Base-by-base conservation (phyloP, 2,329 filamentous ascomycete species). In the Diaporthe destruens region DNA sequence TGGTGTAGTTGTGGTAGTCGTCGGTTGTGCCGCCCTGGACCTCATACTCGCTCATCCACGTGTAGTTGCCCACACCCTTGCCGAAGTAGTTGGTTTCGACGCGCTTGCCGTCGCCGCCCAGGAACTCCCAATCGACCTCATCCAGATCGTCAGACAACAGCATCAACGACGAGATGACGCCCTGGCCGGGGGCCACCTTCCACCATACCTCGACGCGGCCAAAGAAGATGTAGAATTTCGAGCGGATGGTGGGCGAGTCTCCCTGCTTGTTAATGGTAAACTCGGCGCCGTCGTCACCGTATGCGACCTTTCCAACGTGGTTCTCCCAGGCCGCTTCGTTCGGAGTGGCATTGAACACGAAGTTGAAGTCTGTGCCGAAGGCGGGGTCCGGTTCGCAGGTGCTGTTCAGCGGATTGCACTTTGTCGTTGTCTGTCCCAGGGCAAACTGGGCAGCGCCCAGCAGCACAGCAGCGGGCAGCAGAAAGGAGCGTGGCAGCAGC, bases 41-140 rank as follows among this genome's bases (percentile, higher is more conserved):
- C 12, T 83, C 80, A 78, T 92, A 87, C 80, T 90, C 89, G 55
- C 85, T 85, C 75, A 88, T 92, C 75, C 92, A 91, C 77, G 89
- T 86, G 82, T 85, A 79, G 85, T 93, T 80, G 82, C 90, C 84
- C 84, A 82, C 85, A 63, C 93, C 93, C 84, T 95, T 94, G 80
- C 93, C 92, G 77, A 93, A 96, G 83, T 92, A 96, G 84, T 96
- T 95, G 76, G 89, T 92, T 77, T 93, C 87, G 11, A 89, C 92
- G 44, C 87, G 82, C 20, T 86, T 89, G 71, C 84, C 82, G 78
- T 94, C 91, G 71, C 87, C 87, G 57, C 94, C 94, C 72, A 94
- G 87, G 79, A 94, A 93, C 80, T 96, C 94, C 89, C 94, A 96
- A 79, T 98, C 95, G 53, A 97, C 91, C 82, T 97, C 94, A 80